Conservation (phyloP, 345 rosid genomes). For the Acer negundo region DNA sequence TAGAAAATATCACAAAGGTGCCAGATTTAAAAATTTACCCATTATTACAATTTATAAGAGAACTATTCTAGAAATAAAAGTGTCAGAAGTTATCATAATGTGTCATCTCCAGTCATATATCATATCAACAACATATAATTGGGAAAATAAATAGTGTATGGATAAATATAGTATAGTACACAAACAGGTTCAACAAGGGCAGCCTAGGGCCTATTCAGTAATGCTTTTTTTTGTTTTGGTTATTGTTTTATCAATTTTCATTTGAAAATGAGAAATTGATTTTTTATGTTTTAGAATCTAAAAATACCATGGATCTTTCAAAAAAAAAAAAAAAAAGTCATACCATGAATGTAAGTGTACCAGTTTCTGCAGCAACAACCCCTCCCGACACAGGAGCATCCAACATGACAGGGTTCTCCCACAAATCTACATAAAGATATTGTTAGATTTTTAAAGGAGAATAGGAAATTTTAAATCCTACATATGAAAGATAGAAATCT, state of each 20-base stretch:
- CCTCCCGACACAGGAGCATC: constrained; percentile 99
- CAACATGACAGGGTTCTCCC: constrained; percentile 79
- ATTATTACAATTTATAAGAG: neutral
- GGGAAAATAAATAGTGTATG: neutral
- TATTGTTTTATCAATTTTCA: no score
- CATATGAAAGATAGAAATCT: neutral
- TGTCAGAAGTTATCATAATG: neutral
- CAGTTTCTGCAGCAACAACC: constrained; percentile 89
- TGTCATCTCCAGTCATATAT: neutral
- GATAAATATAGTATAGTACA: neutral
- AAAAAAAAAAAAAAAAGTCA: neutral
- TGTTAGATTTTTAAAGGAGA: constrained; percentile 8
- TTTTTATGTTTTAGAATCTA: no score
- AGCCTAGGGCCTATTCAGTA: no score
- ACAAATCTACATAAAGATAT: constrained; percentile 40
- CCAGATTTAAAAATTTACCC: neutral
- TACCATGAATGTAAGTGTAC: constrained; percentile 92
- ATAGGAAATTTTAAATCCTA: neutral
- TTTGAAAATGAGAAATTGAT: no score
- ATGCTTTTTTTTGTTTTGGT: no score
- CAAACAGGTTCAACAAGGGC: neutral
- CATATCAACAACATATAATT: neutral
- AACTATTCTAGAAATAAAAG: neutral
- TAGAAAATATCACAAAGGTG: neutral
- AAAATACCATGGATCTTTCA: no score